Evolutionary conservation across 2,329 filamentous ascomycete genomes (phyloP).

Genomic region (Neonectria coccinea): DNA sequence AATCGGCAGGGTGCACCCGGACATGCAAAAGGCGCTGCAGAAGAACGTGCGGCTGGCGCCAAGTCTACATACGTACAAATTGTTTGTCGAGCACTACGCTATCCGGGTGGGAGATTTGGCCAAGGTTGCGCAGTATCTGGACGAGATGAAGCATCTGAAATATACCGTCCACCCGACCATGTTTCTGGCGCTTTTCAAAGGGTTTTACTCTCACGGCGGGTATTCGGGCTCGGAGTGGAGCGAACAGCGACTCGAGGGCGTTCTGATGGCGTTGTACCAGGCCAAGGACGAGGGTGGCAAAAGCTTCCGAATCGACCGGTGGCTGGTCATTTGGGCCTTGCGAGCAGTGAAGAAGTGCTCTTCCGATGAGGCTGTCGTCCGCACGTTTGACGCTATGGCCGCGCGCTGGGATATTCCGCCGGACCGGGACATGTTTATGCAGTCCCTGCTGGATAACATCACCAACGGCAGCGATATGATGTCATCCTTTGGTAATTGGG

Average conservation of each 20-base stretch:
- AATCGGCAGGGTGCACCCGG: conserved; percentile 66
- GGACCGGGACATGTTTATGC: conserved; percentile 59
- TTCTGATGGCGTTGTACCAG: conserved; percentile 74
- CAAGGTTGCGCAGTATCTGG: conserved; percentile 76
- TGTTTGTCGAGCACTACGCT: conserved; percentile 82
- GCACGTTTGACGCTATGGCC: conserved; percentile 65
- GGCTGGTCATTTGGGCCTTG: conserved; percentile 71
- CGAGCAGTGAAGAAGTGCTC: conserved; percentile 73
- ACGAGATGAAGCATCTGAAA: conserved; percentile 80
- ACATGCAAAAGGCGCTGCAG: conserved; percentile 68
- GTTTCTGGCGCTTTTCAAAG: conserved; percentile 85
- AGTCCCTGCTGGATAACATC: conserved; percentile 58
- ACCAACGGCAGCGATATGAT: conserved; percentile 51
- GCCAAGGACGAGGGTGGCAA: conserved; percentile 61
- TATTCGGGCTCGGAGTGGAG: conserved; percentile 77
- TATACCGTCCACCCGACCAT: conserved; percentile 80
- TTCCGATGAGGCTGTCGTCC: conserved; percentile 62
- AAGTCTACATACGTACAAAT: conserved; percentile 81
- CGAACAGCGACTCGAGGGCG: conserved; percentile 71
- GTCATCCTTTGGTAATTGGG: conserved; percentile 42
- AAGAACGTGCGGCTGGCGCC: conserved; percentile 74
- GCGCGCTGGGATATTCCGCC: conserved; percentile 59
- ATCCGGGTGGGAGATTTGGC: conserved; percentile 76
- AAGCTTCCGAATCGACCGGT: conserved; percentile 65
- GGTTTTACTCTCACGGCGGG: conserved; percentile 81